These are phyloP conservation scores for Trapa incisa DNA, from an alignment of 345 rosid genomes.

Conservation along the genomic window DNA sequence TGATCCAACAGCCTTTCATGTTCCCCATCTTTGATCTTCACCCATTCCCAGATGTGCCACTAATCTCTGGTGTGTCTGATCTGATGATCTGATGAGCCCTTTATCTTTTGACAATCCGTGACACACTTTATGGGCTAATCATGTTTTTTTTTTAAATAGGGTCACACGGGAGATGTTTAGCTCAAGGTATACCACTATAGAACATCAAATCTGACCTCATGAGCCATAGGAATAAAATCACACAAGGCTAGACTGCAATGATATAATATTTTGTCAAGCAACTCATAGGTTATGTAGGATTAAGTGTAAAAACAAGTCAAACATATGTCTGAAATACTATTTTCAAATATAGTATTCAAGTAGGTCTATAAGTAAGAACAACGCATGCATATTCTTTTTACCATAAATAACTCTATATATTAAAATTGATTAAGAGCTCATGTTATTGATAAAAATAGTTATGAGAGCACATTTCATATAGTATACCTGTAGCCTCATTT, in stretches of 20 bases:
- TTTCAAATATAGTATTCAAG: too few relatives aligned
- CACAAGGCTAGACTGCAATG: too few relatives aligned
- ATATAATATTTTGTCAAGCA: too few relatives aligned
- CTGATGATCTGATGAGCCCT: neutral
- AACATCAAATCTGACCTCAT: constrained; percentile 8
- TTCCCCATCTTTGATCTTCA: constrained; percentile 23
- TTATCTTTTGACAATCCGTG: constrained; percentile 32
- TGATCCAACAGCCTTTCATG: constrained; percentile 78
- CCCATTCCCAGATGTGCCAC: constrained; percentile 9
- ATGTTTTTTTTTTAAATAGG: constrained; percentile 20
- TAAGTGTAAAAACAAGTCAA: too few relatives aligned
- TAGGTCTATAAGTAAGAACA: too few relatives aligned
- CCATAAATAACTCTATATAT: too few relatives aligned
- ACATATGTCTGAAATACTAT: too few relatives aligned
- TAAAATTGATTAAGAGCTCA: too few relatives aligned
- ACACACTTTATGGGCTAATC: constrained; percentile 17
- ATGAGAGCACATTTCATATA: neutral
- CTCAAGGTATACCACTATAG: constrained; percentile 12
- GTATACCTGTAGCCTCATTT: neutral
- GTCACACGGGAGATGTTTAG: constrained; percentile 14
- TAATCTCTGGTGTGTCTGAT: constrained; percentile 5
- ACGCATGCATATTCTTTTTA: too few relatives aligned
- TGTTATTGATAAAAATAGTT: too few relatives aligned
- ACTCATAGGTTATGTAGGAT: too few relatives aligned
- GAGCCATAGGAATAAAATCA: neutral